Base-by-base conservation (phyloP, 352 stramenopile species). In the Phytophthora fragariae region DNA sequence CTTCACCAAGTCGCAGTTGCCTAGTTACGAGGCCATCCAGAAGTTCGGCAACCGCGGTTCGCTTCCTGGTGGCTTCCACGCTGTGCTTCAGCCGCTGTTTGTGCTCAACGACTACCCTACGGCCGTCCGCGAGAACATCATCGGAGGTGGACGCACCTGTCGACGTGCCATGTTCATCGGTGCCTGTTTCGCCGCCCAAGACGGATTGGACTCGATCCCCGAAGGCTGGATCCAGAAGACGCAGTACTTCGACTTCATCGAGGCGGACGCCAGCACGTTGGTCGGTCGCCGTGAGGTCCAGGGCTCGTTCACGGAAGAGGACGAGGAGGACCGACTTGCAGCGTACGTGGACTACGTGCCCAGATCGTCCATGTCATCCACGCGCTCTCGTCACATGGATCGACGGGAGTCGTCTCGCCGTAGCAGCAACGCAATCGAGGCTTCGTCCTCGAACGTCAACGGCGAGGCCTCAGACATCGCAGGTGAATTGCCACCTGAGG, bases 141-240 rank as follows among this genome's bases (percentile, higher is more conserved):
- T 94, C 24, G 88, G 88, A 46, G 88, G 88, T 31, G 88, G 88
- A 39, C 88, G 88, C 7, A 92, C 88, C 31, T 94, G 88, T 17
- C 88, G 88, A 2, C 85, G 88, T 10, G 83, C 88, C 57, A 93
- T 94, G 84, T 94, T 94, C 59, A 91, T 94, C 21, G 88, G 88
- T 53, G 88, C 88, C 24, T 94, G 88, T 65, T 94, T 94, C 71
- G 88, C 84, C 14, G 88, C 88, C 0, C 85, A 93, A 65, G 88
- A 93, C 56, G 88, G 88, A 0, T 65, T 93, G 21, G 83, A 92
- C 12, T 74, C 76, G 7, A 90, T 94, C 55, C 88, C 88, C 0
- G 83, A 91, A 29, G 81, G 82, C 12, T 94, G 88, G 88, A 81
- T 93, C 68, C 80, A 85, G 65, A 94, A 94, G 75, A 94, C 88